Conservation (phyloP, 768 basidiomycete genomes). For the Tricholoma saponaceum region DNA sequence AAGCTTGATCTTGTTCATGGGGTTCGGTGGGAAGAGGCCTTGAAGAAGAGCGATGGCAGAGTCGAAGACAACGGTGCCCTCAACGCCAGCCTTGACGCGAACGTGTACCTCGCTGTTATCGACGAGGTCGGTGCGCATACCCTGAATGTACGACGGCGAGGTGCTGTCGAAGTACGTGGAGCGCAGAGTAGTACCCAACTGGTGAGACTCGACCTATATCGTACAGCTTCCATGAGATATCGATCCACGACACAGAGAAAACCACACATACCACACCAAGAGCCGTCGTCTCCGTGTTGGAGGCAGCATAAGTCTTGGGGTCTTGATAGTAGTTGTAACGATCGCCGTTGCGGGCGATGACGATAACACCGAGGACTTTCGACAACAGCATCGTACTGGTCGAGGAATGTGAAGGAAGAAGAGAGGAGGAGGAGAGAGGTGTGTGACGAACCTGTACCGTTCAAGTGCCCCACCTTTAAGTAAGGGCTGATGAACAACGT, state of each 20-base stretch:
- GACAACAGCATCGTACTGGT: slow-evolving; percentile 37
- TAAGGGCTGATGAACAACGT: slow-evolving; percentile 1
- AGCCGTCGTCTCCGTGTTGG: slow-evolving; percentile 67
- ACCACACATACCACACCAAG: slow-evolving; percentile 64
- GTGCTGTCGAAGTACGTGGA: slow-evolving; percentile 59
- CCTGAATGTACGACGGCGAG: slow-evolving; percentile 67
- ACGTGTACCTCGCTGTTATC: slow-evolving; percentile 71
- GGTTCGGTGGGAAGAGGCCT: slow-evolving; percentile 81
- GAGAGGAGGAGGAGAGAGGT: slow-evolving; percentile 14
- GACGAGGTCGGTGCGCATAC: slow-evolving; percentile 63
- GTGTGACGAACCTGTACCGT: slow-evolving; percentile 5
- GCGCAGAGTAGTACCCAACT: slow-evolving; percentile 60
- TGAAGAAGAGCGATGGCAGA: slow-evolving; percentile 82
- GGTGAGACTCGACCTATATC: slow-evolving; percentile 58
- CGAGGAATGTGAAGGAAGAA: slow-evolving; percentile 11
- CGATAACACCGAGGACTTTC: slow-evolving; percentile 72
- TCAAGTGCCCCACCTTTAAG: slow-evolving; percentile 6
- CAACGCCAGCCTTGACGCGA: slow-evolving; percentile 79
- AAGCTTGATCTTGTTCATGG: slow-evolving; percentile 65
- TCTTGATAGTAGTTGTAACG: slow-evolving; percentile 67
- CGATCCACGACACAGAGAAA: not conserved
- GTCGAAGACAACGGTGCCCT: slow-evolving; percentile 85
- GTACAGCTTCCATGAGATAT: not conserved
- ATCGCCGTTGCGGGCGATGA: slow-evolving; percentile 79
- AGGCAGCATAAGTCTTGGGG: slow-evolving; percentile 59